Percentiles rank a stretch among this genome's conserved stretches.
These are phyloP conservation scores for Conticribra guillardii DNA, from an alignment of 108 stramenopile species.

Conservation along the genomic window DNA sequence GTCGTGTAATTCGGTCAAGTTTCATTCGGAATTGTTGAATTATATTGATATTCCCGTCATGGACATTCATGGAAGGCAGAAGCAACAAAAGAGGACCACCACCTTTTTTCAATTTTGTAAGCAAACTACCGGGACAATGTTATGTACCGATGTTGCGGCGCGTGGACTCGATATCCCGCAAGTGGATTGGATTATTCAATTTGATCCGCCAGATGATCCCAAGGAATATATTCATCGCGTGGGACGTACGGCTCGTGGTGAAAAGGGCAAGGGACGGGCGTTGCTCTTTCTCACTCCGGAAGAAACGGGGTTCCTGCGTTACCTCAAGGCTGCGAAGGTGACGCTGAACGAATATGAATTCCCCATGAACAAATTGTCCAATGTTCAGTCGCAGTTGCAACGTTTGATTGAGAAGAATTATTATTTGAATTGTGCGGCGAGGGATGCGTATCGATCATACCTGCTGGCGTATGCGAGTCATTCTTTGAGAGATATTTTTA, in stretches of 20 bases:
- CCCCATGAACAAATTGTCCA: slow-evolving; percentile 92
- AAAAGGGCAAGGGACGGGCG: slow-evolving; percentile 92
- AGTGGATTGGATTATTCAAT: slow-evolving; percentile 99
- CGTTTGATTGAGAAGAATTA: slow-evolving; percentile 98
- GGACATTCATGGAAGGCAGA: slow-evolving; percentile 99
- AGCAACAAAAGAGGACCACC: slow-evolving; percentile 98
- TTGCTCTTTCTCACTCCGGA: slow-evolving; percentile 98
- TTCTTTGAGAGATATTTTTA: slow-evolving; percentile 96
- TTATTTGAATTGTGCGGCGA: slow-evolving; percentile 94
- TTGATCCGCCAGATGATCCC: slow-evolving; percentile 99
- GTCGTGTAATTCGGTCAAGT: slow-evolving; percentile 99
- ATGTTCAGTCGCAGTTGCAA: slow-evolving; percentile 94
- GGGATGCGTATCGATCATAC: slow-evolving; percentile 97
- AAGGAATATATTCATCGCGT: slow-evolving; percentile 97
- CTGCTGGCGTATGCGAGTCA: slow-evolving; percentile 97
- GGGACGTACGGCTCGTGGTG: slow-evolving; percentile 93
- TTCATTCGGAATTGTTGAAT: slow-evolving; percentile 97
- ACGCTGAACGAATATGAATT: slow-evolving; percentile 99
- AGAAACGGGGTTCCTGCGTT: slow-evolving; percentile 96
- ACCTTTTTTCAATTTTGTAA: slow-evolving; percentile 99
- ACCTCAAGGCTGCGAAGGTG: slow-evolving; percentile 96
- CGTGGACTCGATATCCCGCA: slow-evolving; percentile 96
- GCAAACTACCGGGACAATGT: slow-evolving; percentile 88
- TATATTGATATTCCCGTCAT: slow-evolving; percentile 98
- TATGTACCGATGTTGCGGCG: slow-evolving; percentile 99